These are phyloP conservation scores for Lepidium africanum DNA, from an alignment of 345 rosid species.

Conservation along the genomic window DNA sequence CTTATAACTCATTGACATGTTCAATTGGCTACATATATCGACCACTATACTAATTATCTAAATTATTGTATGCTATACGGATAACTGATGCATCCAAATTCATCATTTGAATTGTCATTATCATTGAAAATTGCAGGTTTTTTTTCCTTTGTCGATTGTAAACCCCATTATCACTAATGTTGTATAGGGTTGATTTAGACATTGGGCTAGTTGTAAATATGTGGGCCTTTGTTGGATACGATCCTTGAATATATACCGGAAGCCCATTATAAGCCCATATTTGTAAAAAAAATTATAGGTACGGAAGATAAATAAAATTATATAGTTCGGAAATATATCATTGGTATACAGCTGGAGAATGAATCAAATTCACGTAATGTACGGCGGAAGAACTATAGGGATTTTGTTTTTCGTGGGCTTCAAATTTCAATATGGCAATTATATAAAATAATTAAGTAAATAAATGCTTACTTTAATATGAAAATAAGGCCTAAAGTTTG, in stretches of 20 bases:
- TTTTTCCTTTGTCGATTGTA: no score
- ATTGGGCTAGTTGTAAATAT: neutral
- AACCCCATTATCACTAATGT: no score
- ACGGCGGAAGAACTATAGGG: constrained; percentile 11
- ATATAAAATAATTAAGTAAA: neutral
- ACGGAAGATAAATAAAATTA: neutral
- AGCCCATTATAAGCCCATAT: neutral
- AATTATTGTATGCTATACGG: no score
- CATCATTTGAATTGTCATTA: no score
- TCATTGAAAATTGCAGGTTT: no score
- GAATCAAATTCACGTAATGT: constrained; percentile 24
- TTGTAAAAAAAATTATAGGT: neutral
- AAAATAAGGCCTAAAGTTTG: constrained; percentile 13
- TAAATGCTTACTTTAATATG: neutral
- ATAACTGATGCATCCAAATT: no score
- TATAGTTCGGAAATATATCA: neutral
- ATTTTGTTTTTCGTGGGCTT: neutral
- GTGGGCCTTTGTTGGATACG: neutral
- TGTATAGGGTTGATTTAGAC: no score
- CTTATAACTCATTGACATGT: no score
- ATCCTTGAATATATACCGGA: neutral
- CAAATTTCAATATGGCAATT: constrained; percentile 2
- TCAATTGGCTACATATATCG: no score
- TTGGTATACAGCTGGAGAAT: constrained; percentile 13
- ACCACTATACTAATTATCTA: no score